phyloP scores from a whole-genome alignment of 106 monocot species.

The Acanthochlamys bracteata region DNA sequence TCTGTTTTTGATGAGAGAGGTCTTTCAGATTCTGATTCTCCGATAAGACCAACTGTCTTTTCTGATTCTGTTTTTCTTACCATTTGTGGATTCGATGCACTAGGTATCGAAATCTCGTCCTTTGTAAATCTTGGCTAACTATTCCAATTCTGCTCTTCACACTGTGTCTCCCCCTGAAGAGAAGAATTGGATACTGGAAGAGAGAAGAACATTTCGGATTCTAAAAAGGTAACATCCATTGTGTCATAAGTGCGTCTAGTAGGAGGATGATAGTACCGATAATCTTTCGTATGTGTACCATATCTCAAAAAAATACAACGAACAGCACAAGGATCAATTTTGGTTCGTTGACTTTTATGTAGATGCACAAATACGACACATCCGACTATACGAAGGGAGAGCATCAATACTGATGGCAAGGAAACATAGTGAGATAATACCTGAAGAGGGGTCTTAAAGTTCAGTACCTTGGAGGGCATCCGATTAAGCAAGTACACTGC shows the following conservation, averaged over 20 bases:
- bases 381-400: neutral
- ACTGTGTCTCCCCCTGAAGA: too few species aligned
- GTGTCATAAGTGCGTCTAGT: neutral
- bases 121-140: too few species aligned
- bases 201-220: neutral
- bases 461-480: neutral
- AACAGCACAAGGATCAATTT: conserved; percentile 2
- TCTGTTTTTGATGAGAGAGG: too few species aligned
- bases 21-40: too few species aligned
- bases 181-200: neutral
- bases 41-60: neutral
- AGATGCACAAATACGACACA: conserved; percentile 4
- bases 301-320: neutral
- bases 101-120: too few species aligned
- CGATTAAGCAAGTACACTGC: conserved; percentile 3
- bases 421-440: neutral
- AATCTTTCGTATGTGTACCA: conserved; percentile 2
- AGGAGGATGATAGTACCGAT: conserved; percentile 3
- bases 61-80: neutral
- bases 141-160: too few species aligned
- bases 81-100: neutral
- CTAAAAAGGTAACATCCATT: neutral
- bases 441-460: neutral
- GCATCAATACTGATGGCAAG: neutral
- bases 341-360: neutral